Base-by-base conservation (phyloP, 1,284 basidiomycete genomes). In the Austroboletus novae-zelandiae region DNA sequence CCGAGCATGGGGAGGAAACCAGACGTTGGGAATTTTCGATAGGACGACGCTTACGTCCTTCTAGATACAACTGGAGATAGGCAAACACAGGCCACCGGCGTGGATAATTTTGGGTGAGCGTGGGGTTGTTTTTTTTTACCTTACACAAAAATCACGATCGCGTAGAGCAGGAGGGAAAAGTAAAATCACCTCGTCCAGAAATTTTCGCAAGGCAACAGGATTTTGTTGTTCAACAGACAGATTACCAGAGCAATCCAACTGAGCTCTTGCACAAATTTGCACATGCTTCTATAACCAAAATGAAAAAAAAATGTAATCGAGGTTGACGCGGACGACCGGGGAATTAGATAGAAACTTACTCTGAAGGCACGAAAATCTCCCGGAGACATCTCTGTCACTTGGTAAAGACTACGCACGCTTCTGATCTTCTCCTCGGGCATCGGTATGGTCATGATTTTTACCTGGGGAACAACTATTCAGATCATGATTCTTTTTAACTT, bases 41-140 rank as follows among this genome's bases (percentile, higher is more conserved):
- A 23, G 3, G 3, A 11, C 41, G 11, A 10, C 34, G 17, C 41
- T 36, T 36, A 8, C 25, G 25, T 25, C 25, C 10, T 17, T 25
- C 7, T 32, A 60, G 36, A 29, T 66, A 58, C 9, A 55, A 18
- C 14, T 54, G 59, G 1, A 60, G 37, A 40, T 67, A 67, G 11
- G 50, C 47, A 10, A 66, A 14, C 3, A 65, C 49, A 3, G 51
- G 52, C 61, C 61, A 62, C 0, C 39, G 43, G n/a, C 59, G 43
- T 1, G 53, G 46, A n/a, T 62, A 63, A 25, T 18, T 57, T 41
- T 31, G 43, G 14, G 51, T 17, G 25, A 61, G 36, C 4, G 39
- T 43, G 6, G 51, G 45, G 8, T 65, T 18, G 5, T 17, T 32
- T 13, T 20, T 43, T 30, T 54, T 53, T 1, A 65, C 37, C 61